Conservation (phyloP, 2,329 filamentous ascomycete species). For the Magnaporthiopsis incrustans region DNA sequence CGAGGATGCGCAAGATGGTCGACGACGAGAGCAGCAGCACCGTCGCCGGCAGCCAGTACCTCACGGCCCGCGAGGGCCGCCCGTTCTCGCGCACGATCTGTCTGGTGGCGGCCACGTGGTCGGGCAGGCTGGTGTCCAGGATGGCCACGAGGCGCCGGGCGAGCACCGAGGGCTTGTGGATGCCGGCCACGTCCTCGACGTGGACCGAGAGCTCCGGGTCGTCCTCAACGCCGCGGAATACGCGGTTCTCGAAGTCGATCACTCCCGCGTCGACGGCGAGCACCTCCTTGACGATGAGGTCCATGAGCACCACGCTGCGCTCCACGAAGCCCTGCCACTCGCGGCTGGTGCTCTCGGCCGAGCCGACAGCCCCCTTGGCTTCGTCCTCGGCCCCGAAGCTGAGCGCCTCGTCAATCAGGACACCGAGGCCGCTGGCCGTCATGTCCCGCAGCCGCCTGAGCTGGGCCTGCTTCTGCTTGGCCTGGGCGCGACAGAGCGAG, state of each 20-base stretch:
- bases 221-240: slow-evolving; percentile 54
- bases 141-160: slow-evolving; percentile 61
- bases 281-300: slow-evolving; percentile 70
- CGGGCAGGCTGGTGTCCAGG: slow-evolving; percentile 59
- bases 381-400: slow-evolving; percentile 48
- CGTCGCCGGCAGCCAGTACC: slow-evolving; percentile 81
- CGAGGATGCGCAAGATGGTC: slow-evolving; percentile 72
- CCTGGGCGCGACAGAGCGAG: slow-evolving; percentile 65
- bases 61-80: slow-evolving; percentile 63
- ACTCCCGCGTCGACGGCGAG: slow-evolving; percentile 55
- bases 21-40: slow-evolving; percentile 72
- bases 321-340: slow-evolving; percentile 67
- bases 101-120: slow-evolving; percentile 52
- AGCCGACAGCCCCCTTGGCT: slow-evolving; percentile 29
- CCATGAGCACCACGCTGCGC: slow-evolving; percentile 76
- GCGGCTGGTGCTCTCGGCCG: slow-evolving; percentile 28
- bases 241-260: slow-evolving; percentile 56
- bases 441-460: slow-evolving; percentile 68
- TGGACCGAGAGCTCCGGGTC: slow-evolving; percentile 50
- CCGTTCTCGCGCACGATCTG: slow-evolving; percentile 57
- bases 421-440: slow-evolving; percentile 77
- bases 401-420: slow-evolving; percentile 80
- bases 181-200: slow-evolving; percentile 34
- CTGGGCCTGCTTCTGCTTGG: slow-evolving; percentile 62
- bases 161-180: slow-evolving; percentile 49